Base-by-base conservation (phyloP, 306 rosid genomes). In the Quercus glauca region DNA sequence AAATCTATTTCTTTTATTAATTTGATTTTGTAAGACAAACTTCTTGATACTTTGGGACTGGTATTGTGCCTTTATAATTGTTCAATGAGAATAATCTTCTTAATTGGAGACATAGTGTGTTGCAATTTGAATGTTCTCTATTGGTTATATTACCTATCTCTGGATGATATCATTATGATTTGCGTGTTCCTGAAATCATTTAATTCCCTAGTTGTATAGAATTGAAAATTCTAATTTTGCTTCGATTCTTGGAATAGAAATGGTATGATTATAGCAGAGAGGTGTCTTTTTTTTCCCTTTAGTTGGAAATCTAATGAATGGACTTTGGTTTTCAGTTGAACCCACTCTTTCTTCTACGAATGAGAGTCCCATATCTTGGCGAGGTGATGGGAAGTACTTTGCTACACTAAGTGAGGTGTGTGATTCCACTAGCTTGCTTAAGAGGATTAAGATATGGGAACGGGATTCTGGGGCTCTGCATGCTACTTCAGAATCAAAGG, bases 331-430 rank as follows among this genome's bases (percentile, higher is more conserved):
- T 85, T 84, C 87, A 95, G 98, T 86, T 89, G 90, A 86, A 77
- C 84, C 88, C 43, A 79, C 78, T 5, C 67, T 84, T 35, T 75
- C 73, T 55, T 76, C 67, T 14, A 59, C 64, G 53, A n/a, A 60
- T 33, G 86, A 86, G 41, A 71, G 78, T 79, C 83, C 88, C 35
- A 65, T 93, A 80, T 88, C 96, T 55, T 95, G 99, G 99, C 92
- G 96, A 5, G 99, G 99, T 75, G 99, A 95, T 83, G 99, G 98
- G 15, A 95, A 89, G 74, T 93, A 87, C 89, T 93, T 95, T 82
- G 97, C 85, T 18, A 88, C 93, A 1, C 80, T 93, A 56, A 86
- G 86, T 55, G 75, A 80, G 82, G 87, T 37, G 61, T 65, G 57
- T 26, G 78, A 58, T 80, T 85, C 90, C 7, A 73, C 33, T 74